Base-by-base conservation (phyloP, 768 basidiomycete genomes). In the Tulasnella sp. region DNA sequence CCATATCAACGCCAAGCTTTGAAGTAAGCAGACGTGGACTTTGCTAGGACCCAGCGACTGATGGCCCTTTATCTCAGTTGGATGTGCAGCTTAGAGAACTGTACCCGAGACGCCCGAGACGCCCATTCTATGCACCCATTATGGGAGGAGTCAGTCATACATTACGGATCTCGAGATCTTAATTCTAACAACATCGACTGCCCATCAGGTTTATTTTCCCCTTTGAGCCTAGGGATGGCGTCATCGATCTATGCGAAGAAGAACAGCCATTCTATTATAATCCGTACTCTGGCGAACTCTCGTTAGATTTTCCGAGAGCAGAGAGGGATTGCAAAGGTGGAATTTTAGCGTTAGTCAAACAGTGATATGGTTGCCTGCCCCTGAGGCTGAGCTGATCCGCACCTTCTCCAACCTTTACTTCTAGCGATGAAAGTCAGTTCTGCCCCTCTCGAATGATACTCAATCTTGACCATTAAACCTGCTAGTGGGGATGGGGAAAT, bases 1-100 rank as follows among this genome's bases (percentile, higher is more conserved):
- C 82, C 82, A 38, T 97, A 98, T 71, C 94, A 97, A 67, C 94
- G 92, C 67, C 94, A 98, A 70, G 94, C 92, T 0, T 73, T 97
- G 48, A 74, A 74, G 84, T 88, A 54, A 49, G 82, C 70, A 15
- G 7, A 52, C 27, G 27, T 49, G 12, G 59, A 46, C 34, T 19
- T 24, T 17, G 31, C 51, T 10, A 43, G 30, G 2, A 24, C 12
- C 4, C 22, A 25, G 4, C 2, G 27, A 42, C 10, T 11, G 27
- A 34, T 56, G 42, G 44, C 42, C 4, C 31, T 34, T 31, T 2
- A 31, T 38, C 19, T 7, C 11, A 90, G 88, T 38, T 98, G 93
- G 93, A 92, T 96, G 92, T 74, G 82, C 63, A 85, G 87, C 2
- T 75, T 92, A 54, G 94, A 98, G 71, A 79, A 77, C 1, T 87